Evolutionary conservation across 192 early-diverging fungal species (phyloP).

Genomic region (Gryganskiella cystojenkinii): DNA sequence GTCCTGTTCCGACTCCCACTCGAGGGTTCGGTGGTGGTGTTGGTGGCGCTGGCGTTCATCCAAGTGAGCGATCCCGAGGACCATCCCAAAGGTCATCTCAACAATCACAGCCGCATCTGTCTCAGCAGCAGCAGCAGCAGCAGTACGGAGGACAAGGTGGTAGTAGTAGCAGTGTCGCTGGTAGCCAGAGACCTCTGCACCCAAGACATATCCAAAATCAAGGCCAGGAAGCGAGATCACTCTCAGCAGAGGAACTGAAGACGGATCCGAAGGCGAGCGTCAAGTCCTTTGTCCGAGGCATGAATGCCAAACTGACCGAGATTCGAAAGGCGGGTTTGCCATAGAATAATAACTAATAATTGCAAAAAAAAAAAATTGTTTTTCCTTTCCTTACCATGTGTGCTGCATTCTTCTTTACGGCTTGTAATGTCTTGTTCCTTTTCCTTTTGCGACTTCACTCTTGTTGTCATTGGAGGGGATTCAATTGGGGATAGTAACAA

Average conservation of each 20-base stretch:
- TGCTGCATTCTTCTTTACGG: too few species aligned
- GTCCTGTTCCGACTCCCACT: too few species aligned
- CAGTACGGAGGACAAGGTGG: too few species aligned
- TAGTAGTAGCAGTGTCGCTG: too few species aligned
- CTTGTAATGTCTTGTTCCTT: too few species aligned
- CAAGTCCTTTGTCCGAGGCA: constrained; percentile 3
- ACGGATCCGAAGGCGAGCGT: background rate
- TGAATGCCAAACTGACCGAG: constrained; percentile 16
- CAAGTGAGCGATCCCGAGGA: background rate
- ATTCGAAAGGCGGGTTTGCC: constrained; percentile 5
- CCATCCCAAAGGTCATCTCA: background rate
- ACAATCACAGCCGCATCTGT: background rate
- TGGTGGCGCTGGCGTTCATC: too few species aligned
- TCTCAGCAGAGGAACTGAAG: constrained; percentile 4
- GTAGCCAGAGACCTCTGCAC: background rate
- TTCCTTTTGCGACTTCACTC: too few species aligned
- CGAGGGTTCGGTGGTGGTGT: background rate
- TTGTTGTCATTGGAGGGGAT: too few species aligned
- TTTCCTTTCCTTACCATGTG: too few species aligned
- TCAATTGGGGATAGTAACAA: too few species aligned
- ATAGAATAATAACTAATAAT: background rate
- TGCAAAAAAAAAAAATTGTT: too few species aligned
- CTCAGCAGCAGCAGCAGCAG: constrained; percentile 3
- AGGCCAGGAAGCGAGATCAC: background rate
- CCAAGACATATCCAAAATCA: constrained; percentile 4